Conservation (phyloP, 2,329 filamentous ascomycete genomes). For the Paecilomyces variotii region DNA sequence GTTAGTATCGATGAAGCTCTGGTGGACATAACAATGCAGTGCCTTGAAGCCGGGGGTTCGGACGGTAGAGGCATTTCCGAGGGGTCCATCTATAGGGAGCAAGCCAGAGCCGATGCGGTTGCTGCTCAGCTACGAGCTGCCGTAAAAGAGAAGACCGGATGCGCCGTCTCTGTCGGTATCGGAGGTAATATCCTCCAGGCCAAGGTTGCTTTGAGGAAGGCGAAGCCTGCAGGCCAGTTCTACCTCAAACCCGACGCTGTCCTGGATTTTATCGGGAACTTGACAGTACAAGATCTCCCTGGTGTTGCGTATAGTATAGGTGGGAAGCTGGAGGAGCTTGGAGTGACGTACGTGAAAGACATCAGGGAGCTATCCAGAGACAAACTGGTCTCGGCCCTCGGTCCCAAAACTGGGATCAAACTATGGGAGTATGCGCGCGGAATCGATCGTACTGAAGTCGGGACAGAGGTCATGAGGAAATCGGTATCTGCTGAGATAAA, state of each 20-base stretch:
- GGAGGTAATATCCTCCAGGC: constrained; percentile 85
- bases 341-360: constrained; percentile 74
- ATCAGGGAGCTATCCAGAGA: constrained; percentile 71
- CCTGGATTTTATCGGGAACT: constrained; percentile 64
- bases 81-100: constrained; percentile 66
- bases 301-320: constrained; percentile 89
- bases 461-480: constrained; percentile 76
- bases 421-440: constrained; percentile 85
- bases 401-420: constrained; percentile 87
- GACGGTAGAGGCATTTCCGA: constrained; percentile 59
- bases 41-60: constrained; percentile 57
- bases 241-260: constrained; percentile 78
- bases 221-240: constrained; percentile 89
- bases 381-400: constrained; percentile 62
- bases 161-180: constrained; percentile 86
- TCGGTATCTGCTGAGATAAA: constrained; percentile 96
- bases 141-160: constrained; percentile 68
- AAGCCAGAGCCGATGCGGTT: constrained; percentile 67
- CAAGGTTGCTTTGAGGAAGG: constrained; percentile 81
- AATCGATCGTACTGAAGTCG: constrained; percentile 78
- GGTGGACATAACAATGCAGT: constrained; percentile 68
- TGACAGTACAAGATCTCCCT: constrained; percentile 74
- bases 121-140: constrained; percentile 58
- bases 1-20: constrained; percentile 96
- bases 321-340: constrained; percentile 79